phyloP scores from a whole-genome alignment of 2,329 filamentous ascomycete genomes.

The Colletotrichum viniferum region DNA sequence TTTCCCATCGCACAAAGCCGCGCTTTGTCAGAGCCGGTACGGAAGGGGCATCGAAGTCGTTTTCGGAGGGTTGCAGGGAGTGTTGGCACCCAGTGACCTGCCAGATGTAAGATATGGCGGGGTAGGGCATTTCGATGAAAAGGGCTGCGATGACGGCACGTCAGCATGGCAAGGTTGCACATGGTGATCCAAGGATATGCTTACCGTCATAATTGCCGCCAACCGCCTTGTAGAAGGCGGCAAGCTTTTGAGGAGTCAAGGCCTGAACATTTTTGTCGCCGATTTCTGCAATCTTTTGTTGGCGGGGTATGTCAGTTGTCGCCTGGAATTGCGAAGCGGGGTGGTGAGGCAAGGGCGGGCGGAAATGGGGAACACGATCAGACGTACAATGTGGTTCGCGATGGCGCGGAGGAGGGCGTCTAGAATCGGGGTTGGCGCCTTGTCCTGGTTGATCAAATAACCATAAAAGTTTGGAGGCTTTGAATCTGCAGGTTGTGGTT shows the following conservation, averaged over 20 bases:
- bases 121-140: conserved; percentile 76
- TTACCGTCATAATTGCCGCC: conserved; percentile 76
- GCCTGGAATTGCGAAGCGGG: conserved; percentile 1
- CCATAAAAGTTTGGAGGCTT: conserved; percentile 51
- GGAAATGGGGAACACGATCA: background rate
- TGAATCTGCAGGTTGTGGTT: background rate
- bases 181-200: conserved; percentile 13
- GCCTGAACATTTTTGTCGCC: conserved; percentile 58
- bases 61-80: conserved; percentile 72
- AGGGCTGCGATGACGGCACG: conserved; percentile 54
- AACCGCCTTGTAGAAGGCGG: conserved; percentile 77
- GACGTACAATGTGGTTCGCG: conserved; percentile 71
- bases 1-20: conserved; percentile 94
- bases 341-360: background rate
- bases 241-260: conserved; percentile 71
- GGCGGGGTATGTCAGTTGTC: conserved; percentile 25
- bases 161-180: background rate
- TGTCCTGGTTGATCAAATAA: conserved; percentile 71
- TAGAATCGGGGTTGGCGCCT: conserved; percentile 69
- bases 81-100: conserved; percentile 90
- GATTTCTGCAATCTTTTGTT: conserved; percentile 56
- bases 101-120: conserved; percentile 89
- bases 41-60: conserved; percentile 75
- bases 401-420: conserved; percentile 73
- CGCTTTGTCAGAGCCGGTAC: conserved; percentile 82